These are phyloP conservation scores for Arthrobotrys musiformis DNA, from an alignment of 2,329 filamentous ascomycete species.

Conservation along the genomic window DNA sequence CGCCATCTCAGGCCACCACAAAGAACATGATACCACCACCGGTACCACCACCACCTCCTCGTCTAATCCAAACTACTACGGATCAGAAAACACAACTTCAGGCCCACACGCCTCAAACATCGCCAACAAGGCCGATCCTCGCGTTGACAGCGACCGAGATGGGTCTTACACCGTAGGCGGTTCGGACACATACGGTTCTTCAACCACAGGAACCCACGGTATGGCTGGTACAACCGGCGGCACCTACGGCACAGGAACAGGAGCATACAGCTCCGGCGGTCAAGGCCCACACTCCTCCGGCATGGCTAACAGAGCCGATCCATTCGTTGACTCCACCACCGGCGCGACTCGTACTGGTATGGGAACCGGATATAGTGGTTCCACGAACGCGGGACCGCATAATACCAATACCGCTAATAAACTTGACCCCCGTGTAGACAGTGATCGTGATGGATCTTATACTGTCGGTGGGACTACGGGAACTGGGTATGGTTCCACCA, in stretches of 20 bases:
- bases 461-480: conserved; percentile 40
- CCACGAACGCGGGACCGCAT: conserved; percentile 61
- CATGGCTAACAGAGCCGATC: conserved; percentile 69
- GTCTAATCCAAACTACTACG: conserved; percentile 44
- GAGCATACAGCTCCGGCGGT: conserved; percentile 60
- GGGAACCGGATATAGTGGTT: conserved; percentile 20
- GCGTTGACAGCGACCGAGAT: conserved; percentile 68
- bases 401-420: conserved; percentile 63
- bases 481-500: background rate
- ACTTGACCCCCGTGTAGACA: conserved; percentile 63
- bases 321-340: conserved; percentile 67
- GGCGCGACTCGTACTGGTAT: conserved; percentile 13
- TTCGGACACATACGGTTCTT: conserved; percentile 61
- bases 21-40: conserved; percentile 53
- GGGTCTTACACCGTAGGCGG: conserved; percentile 58
- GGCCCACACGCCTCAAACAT: conserved; percentile 56
- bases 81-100: conserved; percentile 54
- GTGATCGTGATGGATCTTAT: conserved; percentile 58
- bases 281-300: conserved; percentile 68
- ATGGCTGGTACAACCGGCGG: conserved; percentile 50
- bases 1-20: conserved; percentile 60
- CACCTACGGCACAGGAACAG: background rate
- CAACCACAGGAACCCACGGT: conserved; percentile 46
- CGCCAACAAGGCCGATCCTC: conserved; percentile 67
- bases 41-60: conserved; percentile 49